Conservation (phyloP, 1,284 basidiomycete genomes). For the Phylloboletellus chloephorus region DNA sequence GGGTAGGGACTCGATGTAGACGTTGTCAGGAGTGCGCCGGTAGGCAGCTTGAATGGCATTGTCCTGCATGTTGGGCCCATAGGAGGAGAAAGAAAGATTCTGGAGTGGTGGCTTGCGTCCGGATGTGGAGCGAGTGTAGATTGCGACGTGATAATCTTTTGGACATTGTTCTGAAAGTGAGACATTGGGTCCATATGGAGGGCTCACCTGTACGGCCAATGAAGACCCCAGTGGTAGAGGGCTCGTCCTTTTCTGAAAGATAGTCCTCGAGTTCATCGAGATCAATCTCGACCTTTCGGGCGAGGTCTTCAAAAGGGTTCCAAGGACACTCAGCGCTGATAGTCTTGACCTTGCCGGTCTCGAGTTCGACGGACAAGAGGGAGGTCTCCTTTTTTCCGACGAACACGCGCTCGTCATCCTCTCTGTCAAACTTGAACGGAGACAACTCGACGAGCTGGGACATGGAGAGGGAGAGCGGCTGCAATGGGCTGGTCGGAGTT, state of each 20-base stretch:
- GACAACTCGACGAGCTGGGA: slow-evolving; percentile 83
- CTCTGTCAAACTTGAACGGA: slow-evolving; percentile 72
- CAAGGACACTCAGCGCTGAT: slow-evolving; percentile 74
- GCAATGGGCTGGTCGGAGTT: slow-evolving; percentile 57
- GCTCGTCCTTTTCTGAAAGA: slow-evolving; percentile 36
- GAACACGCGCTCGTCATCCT: slow-evolving; percentile 66
- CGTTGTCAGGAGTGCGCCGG: slow-evolving; percentile 63
- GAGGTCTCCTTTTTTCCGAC: slow-evolving; percentile 84
- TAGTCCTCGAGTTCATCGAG: slow-evolving; percentile 67
- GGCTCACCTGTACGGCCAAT: slow-evolving; percentile 78
- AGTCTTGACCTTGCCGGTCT: slow-evolving; percentile 77
- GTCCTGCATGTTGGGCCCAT: slow-evolving; percentile 80
- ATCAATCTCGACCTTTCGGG: slow-evolving; percentile 43
- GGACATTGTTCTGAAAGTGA: slow-evolving; percentile 9
- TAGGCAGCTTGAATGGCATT: slow-evolving; percentile 60
- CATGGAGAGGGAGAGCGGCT: slow-evolving; percentile 82
- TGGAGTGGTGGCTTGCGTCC: slow-evolving; percentile 52
- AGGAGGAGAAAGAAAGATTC: slow-evolving; percentile 75
- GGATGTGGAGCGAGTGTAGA: slow-evolving; percentile 44
- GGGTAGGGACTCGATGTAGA: slow-evolving; percentile 73
- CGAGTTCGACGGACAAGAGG: slow-evolving; percentile 72
- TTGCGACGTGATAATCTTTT: slow-evolving; percentile 69
- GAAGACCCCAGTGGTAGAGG: slow-evolving; percentile 57
- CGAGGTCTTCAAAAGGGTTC: slow-evolving; percentile 58
- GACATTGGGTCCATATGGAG: background rate